Percentiles rank a stretch among this genome's conserved stretches.
Evolutionary conservation across 495 filamentous ascomycete species (phyloP).

Genomic region (Aspergillus diversus): DNA sequence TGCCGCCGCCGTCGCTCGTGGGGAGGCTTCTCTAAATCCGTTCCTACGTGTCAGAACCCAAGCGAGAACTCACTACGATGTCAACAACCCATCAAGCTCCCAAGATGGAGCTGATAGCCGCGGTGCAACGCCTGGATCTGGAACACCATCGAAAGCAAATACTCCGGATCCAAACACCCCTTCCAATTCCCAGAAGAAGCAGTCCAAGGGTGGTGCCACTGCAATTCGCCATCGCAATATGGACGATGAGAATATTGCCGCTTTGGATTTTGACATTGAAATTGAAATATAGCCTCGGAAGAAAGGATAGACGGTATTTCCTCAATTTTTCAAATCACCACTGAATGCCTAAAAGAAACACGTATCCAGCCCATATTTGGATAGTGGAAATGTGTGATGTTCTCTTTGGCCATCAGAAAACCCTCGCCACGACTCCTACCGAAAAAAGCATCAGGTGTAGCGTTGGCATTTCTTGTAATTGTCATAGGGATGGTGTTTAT

Average conservation of each 20-base stretch:
- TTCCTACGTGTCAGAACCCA: conserved; percentile 65
- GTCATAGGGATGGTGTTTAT: conserved; percentile 21
- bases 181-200: conserved; percentile 57
- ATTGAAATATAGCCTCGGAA: conserved; percentile 60
- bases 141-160: conserved; percentile 27
- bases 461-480: conserved; percentile 21
- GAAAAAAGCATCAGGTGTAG: conserved; percentile 23
- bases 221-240: conserved; percentile 72
- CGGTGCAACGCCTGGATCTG: conserved; percentile 50
- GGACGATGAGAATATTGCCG: conserved; percentile 84
- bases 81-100: conserved; percentile 33
- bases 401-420: neutral
- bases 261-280: conserved; percentile 80
- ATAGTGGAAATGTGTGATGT: too few relatives aligned
- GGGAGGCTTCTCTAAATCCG: conserved; percentile 54
- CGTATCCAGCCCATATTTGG: too few relatives aligned
- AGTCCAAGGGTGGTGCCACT: conserved; percentile 60
- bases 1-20: conserved; percentile 57
- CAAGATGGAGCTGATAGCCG: conserved; percentile 43
- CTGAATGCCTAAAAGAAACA: too few relatives aligned
- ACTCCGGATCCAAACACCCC: conserved; percentile 45
- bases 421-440: neutral
- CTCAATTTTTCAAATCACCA: too few relatives aligned
- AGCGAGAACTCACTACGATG: conserved; percentile 65
- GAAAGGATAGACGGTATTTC: too few relatives aligned